These are phyloP conservation scores for Gliomastix tumulicola DNA, from an alignment of 2,329 filamentous ascomycete genomes.

Conservation along the genomic window DNA sequence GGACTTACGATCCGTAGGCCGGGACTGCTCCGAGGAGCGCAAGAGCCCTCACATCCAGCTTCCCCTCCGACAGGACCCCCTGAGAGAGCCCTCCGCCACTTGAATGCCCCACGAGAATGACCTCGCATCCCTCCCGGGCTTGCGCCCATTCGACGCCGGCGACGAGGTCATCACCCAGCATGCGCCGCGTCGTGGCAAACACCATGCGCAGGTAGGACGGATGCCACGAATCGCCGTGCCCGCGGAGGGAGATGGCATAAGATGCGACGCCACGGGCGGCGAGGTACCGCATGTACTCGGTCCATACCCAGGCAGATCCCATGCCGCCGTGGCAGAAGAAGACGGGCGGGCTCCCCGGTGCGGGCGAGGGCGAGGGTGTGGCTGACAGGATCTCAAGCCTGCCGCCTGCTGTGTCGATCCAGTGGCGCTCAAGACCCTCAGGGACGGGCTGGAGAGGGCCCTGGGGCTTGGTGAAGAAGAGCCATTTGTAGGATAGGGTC, in stretches of 20 bases:
- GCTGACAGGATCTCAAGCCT: constrained; percentile 41
- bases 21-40: constrained; percentile 39
- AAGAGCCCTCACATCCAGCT: constrained; percentile 32
- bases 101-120: constrained; percentile 42
- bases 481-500: background rate
- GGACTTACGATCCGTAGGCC: constrained; percentile 18
- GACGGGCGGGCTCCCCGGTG: constrained; percentile 25
- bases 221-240: constrained; percentile 45
- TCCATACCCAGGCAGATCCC: constrained; percentile 45
- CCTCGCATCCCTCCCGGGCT: constrained; percentile 10
- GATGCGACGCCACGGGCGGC: constrained; percentile 33
- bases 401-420: constrained; percentile 34
- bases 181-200: constrained; percentile 32
- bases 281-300: constrained; percentile 42
- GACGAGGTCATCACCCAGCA: constrained; percentile 35
- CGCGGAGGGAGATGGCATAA: constrained; percentile 45
- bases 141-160: constrained; percentile 29
- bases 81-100: constrained; percentile 44
- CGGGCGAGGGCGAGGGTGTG: constrained; percentile 2
- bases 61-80: constrained; percentile 33
- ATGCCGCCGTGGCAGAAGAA: constrained; percentile 50
- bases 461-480: background rate
- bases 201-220: constrained; percentile 40
- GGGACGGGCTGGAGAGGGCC: constrained; percentile 17
- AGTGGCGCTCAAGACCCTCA: constrained; percentile 31